These are phyloP conservation scores for Syncephalastrum contaminatum DNA, from an alignment of 371 early-diverging fungal genomes.

Conservation along the genomic window DNA sequence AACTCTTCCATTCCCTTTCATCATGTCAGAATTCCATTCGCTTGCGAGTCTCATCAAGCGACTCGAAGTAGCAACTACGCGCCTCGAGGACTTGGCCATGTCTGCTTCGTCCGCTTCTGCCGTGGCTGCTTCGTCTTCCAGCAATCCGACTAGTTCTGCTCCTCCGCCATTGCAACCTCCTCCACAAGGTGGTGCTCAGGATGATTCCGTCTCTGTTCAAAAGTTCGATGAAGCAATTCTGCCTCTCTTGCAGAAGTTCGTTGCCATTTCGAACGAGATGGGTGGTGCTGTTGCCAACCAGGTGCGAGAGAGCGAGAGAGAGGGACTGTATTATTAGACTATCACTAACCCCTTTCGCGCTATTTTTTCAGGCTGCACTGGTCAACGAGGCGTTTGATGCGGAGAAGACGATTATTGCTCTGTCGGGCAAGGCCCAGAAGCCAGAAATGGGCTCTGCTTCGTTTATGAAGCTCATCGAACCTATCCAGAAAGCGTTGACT, in stretches of 20 bases:
- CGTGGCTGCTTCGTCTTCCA: slow-evolving; percentile 40
- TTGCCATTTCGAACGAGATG: slow-evolving; percentile 55
- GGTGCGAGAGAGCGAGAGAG: slow-evolving; percentile 32
- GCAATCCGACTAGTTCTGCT: slow-evolving; percentile 29
- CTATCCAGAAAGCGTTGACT: slow-evolving; percentile 70
- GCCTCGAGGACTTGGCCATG: slow-evolving; percentile 79
- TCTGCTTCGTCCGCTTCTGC: slow-evolving; percentile 54
- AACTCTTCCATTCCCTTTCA: slow-evolving; percentile 3
- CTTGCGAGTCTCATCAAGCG: slow-evolving; percentile 77
- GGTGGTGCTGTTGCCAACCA: slow-evolving; percentile 78
- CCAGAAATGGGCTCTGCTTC: slow-evolving; percentile 60
- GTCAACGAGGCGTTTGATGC: slow-evolving; percentile 63
- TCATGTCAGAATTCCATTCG: slow-evolving; percentile 66
- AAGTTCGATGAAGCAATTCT: slow-evolving; percentile 71
- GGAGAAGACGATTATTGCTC: slow-evolving; percentile 72
- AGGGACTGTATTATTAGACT: background rate
- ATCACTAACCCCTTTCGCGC: background rate
- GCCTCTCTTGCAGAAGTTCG: slow-evolving; percentile 53
- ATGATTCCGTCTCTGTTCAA: slow-evolving; percentile 52
- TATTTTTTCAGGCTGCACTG: slow-evolving; percentile 21
- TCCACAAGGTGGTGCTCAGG: slow-evolving; percentile 22
- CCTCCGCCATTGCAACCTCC: slow-evolving; percentile 25
- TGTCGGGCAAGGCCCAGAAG: slow-evolving; percentile 77
- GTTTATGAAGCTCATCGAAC: slow-evolving; percentile 64
- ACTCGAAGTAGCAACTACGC: slow-evolving; percentile 82